A percentile compares a stretch with the other conserved stretches of the same genome.
Conservation (phyloP, 148 eudicot genomes). For the Spergularia marina region DNA sequence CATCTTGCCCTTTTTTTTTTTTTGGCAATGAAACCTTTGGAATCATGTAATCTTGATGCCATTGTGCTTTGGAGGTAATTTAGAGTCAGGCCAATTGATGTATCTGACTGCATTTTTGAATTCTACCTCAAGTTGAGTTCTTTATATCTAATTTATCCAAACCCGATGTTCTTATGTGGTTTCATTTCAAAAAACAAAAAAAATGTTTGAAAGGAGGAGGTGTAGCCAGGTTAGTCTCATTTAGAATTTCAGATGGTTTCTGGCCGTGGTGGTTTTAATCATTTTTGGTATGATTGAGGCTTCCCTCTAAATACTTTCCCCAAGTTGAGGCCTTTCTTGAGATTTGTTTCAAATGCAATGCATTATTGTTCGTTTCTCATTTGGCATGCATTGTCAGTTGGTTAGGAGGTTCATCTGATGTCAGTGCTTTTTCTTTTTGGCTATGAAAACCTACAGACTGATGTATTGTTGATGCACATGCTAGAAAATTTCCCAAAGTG, state of each 20-base stretch:
- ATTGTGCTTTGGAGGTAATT: neutral
- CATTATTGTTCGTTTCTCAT: neutral
- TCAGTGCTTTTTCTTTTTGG: no score
- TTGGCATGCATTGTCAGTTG: neutral
- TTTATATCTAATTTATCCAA: neutral
- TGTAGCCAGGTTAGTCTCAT: no score
- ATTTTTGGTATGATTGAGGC: neutral
- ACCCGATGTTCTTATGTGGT: neutral
- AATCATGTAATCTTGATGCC: no score
- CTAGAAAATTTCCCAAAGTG: no score
- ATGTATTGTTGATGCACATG: no score
- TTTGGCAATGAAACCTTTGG: no score
- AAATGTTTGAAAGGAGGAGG: no score
- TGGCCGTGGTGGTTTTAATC: no score
- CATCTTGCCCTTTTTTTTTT: no score
- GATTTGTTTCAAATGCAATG: neutral
- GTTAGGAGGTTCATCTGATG: neutral
- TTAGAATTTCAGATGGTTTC: no score
- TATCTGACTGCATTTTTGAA: neutral
- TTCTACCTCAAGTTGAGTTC: constrained; percentile 9
- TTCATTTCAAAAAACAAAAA: neutral
- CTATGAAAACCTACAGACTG: no score
- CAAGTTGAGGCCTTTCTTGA: constrained; percentile 4
- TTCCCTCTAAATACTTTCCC: neutral
- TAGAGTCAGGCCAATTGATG: neutral